Evolutionary conservation across 2,329 filamentous ascomycete genomes (phyloP), one percentile per base, ranked within the genome.

Genomic region (Fusarium domesticum): DNA sequence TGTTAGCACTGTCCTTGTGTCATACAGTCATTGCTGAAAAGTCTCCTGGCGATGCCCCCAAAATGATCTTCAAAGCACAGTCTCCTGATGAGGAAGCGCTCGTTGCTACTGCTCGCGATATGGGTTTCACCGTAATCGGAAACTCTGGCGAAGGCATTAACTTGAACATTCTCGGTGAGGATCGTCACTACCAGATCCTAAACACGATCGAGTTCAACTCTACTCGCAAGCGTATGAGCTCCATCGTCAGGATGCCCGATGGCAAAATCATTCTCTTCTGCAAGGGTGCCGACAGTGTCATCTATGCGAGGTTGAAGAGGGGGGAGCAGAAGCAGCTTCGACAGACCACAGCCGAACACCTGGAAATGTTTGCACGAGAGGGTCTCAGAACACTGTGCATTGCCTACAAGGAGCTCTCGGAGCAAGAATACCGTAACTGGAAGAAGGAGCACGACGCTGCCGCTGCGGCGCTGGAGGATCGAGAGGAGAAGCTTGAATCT

Each of bases 121-220:
- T 92, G 71, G 93, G 93, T 4, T 97, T 96, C 62, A 96, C 90
- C 2, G 89, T 97, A 6, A 77, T 97, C 11, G 89, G 90, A 18
- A 81, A 84, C 48, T 82, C 85, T 3, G 78, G 81, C 30, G 87
- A 95, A 50, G 88, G 89, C 40, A 86, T 98, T 51, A 81, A 88
- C 40, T 63, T 98, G 42, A 96, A 96, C 54, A 77, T 95, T 6
- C 80, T 95, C 72, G 95, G 93, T 37, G 78, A 90, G 59, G 90
- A 97, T 56, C 80, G 83, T 36, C 83, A 85, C 50, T 98, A 93
- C 64, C 84, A 83, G 14, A 85, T 98, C 23, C 78, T 98, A 37
- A 97, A 96, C 68, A 96, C 87, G 1, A 84, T 98, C 30, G 93
- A 98, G 64, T 98, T 98, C 74, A 97, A 97, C 66, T 97, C 92